These are phyloP conservation scores for Myxozyma kluyveri DNA, from an alignment of 805 yeast species.

Conservation along the genomic window DNA sequence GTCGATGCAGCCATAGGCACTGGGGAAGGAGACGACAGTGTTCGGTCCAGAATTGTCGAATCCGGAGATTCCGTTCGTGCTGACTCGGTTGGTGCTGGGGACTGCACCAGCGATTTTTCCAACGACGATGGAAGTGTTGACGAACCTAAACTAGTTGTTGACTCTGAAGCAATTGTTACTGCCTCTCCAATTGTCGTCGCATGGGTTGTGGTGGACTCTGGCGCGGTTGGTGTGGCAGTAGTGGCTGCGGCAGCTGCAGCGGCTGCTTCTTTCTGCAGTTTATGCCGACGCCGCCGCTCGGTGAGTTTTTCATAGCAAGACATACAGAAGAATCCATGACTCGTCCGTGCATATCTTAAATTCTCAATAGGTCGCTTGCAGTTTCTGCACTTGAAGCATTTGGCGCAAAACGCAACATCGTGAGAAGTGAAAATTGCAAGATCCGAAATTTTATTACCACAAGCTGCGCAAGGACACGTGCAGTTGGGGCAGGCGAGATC, in stretches of 20 bases:
- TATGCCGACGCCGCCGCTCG: constrained; percentile 65
- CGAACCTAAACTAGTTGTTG: too few species aligned
- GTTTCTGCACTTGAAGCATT: constrained; percentile 84
- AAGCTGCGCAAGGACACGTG: constrained; percentile 83
- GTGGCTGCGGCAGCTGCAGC: constrained; percentile 4
- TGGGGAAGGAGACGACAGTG: too few species aligned
- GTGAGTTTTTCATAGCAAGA: constrained; percentile 80
- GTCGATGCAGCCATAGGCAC: too few species aligned
- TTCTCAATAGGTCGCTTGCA: constrained; percentile 86
- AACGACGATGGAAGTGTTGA: too few species aligned
- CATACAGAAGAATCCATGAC: constrained; percentile 91
- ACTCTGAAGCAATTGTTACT: neutral
- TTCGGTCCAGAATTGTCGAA: too few species aligned
- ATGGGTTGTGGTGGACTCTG: neutral
- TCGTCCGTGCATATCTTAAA: constrained; percentile 85
- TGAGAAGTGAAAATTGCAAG: constrained; percentile 85
- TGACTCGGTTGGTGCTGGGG: too few species aligned
- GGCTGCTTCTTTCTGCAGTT: neutral
- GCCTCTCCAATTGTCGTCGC: neutral
- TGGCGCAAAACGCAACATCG: constrained; percentile 89
- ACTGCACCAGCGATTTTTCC: too few species aligned
- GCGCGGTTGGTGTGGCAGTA: neutral
- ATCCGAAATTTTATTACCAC: constrained; percentile 85
- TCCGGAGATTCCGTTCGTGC: too few species aligned
- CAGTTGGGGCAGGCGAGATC: constrained; percentile 85